These are phyloP conservation scores for Petunia hybrid DNA, from an alignment of 305 asterid species.

Conservation along the genomic window DNA sequence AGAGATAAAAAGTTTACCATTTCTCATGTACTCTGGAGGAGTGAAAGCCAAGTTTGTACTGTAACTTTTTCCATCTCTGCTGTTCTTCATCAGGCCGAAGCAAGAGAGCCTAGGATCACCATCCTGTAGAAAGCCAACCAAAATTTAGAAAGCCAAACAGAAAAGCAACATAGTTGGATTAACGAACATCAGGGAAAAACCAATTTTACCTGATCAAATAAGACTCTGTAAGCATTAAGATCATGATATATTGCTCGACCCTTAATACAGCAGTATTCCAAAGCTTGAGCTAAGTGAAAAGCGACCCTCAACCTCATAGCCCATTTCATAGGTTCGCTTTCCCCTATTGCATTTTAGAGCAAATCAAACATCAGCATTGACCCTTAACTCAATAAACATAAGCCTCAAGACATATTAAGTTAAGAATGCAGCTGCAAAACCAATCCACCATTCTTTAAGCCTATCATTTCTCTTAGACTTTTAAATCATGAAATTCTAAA, in stretches of 20 bases:
- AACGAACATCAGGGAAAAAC: not conserved
- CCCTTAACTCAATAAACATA: not conserved
- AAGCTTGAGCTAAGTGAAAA: slow-evolving; percentile 87
- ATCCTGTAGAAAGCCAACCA: slow-evolving; percentile 51
- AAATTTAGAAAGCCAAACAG: not conserved
- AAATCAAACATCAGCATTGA: slow-evolving; percentile 35
- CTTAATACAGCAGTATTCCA: slow-evolving; percentile 78
- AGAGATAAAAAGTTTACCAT: slow-evolving; percentile 51
- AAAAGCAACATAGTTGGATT: slow-evolving; percentile 7
- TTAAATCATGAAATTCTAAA: not conserved
- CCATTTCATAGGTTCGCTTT: slow-evolving; percentile 90
- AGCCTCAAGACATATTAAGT: not conserved
- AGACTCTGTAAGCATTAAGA: slow-evolving; percentile 88
- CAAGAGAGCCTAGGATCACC: slow-evolving; percentile 91
- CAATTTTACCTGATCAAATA: slow-evolving; percentile 77
- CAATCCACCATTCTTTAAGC: not conserved
- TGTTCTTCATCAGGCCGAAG: slow-evolving; percentile 91
- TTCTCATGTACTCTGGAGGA: slow-evolving; percentile 90
- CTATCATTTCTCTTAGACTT: not conserved
- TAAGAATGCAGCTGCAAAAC: not conserved
- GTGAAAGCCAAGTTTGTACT: slow-evolving; percentile 93
- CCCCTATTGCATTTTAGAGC: slow-evolving; percentile 64
- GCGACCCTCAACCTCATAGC: slow-evolving; percentile 92
- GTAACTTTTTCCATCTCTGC: slow-evolving; percentile 90
- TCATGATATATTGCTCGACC: slow-evolving; percentile 93